Percentiles rank a stretch among this genome's conserved stretches.
phyloP scores from a whole-genome alignment of 164 flowering plant species.

The Platanus orientalis region DNA sequence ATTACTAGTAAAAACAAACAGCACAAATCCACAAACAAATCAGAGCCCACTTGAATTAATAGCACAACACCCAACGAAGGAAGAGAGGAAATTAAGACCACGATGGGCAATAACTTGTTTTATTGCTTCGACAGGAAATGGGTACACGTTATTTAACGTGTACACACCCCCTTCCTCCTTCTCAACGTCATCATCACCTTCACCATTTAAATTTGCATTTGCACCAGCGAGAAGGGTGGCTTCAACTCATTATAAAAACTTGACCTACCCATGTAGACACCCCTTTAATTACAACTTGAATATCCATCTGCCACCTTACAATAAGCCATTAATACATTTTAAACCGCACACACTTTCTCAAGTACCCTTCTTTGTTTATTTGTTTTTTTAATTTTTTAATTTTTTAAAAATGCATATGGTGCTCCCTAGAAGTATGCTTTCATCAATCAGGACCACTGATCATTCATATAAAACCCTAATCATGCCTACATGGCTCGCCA shows the following conservation, averaged over 20 bases:
- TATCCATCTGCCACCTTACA: slow-evolving; percentile 46
- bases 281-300: slow-evolving; percentile 32
- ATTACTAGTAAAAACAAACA: slow-evolving; percentile 25
- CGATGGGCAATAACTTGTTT: slow-evolving; percentile 7
- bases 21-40: slow-evolving; percentile 10
- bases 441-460: background rate
- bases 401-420: slow-evolving; percentile 1
- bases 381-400: background rate
- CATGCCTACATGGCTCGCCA: too few species aligned
- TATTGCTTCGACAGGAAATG: slow-evolving; percentile 11
- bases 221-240: slow-evolving; percentile 19
- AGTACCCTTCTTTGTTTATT: background rate
- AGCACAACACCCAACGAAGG: slow-evolving; percentile 17
- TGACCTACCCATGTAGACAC: slow-evolving; percentile 54
- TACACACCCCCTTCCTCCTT: slow-evolving; percentile 8
- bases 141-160: slow-evolving; percentile 35
- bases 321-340: slow-evolving; percentile 35
- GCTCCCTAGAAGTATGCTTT: slow-evolving; percentile 12
- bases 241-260: slow-evolving; percentile 37
- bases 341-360: slow-evolving; percentile 8
- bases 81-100: slow-evolving; percentile 20
- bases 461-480: too few species aligned
- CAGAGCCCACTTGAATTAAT: slow-evolving; percentile 18
- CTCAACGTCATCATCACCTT: slow-evolving; percentile 27
- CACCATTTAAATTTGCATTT: slow-evolving; percentile 20